Conservation (phyloP, 352 stramenopile genomes). For the Globisporangium okanoganense region DNA sequence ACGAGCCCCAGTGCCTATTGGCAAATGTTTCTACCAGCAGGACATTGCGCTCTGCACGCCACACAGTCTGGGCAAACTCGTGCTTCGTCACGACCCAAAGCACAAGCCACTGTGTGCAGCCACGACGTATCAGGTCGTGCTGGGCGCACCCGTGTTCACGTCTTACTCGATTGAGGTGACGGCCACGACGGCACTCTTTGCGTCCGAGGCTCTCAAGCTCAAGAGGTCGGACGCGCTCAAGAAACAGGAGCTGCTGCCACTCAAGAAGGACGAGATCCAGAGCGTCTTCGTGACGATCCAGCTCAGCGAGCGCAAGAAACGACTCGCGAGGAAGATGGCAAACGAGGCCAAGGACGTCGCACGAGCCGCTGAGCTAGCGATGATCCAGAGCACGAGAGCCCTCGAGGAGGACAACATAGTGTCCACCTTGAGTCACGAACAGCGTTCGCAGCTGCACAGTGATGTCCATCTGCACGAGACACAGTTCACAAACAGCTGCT, state of each 20-base stretch:
- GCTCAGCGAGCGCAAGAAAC: slow-evolving; percentile 65
- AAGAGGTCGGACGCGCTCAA: slow-evolving; percentile 55
- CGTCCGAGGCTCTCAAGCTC: slow-evolving; percentile 39
- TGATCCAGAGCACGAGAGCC: slow-evolving; percentile 38
- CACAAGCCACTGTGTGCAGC: slow-evolving; percentile 41
- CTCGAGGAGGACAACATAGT: slow-evolving; percentile 47
- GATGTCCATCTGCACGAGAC: slow-evolving; percentile 32
- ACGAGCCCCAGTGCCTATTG: slow-evolving; percentile 37
- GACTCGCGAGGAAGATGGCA: slow-evolving; percentile 41
- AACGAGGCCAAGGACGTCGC: slow-evolving; percentile 44
- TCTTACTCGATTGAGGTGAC: slow-evolving; percentile 64
- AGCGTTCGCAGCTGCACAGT: slow-evolving; percentile 34
- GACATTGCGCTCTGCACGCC: slow-evolving; percentile 66
- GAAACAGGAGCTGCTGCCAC: slow-evolving; percentile 60
- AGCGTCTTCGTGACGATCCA: slow-evolving; percentile 71
- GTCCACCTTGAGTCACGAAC: slow-evolving; percentile 31
- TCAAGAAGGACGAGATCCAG: slow-evolving; percentile 53
- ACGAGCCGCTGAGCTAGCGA: slow-evolving; percentile 41
- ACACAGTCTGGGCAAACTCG: slow-evolving; percentile 59
- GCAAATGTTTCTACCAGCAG: slow-evolving; percentile 40
- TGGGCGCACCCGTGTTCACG: slow-evolving; percentile 65
- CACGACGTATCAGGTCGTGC: slow-evolving; percentile 68
- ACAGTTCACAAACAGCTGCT: slow-evolving; percentile 61
- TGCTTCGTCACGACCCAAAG: slow-evolving; percentile 57
- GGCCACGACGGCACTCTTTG: slow-evolving; percentile 39